Conservation (phyloP, 495 filamentous ascomycete species). For the Immersiella caudata region DNA sequence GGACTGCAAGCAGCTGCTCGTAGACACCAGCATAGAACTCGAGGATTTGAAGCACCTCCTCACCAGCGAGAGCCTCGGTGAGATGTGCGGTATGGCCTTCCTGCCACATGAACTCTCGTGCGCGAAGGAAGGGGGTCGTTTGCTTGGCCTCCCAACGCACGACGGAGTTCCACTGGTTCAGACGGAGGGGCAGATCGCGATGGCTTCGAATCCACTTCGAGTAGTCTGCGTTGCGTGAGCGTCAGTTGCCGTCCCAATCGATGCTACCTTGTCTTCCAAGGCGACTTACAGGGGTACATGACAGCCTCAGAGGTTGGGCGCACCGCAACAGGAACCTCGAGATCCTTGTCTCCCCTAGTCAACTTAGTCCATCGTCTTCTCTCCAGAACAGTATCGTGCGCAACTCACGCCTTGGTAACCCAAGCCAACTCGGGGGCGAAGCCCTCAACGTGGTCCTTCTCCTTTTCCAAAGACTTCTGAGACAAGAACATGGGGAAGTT, state of each 20-base stretch:
- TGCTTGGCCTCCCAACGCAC: constrained; percentile 99
- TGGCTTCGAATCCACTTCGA: constrained; percentile 94
- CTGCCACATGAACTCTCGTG: constrained; percentile 96
- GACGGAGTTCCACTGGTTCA: constrained; percentile 98
- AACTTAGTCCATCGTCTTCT: constrained; percentile 3
- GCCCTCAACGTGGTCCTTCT: constrained; percentile 96
- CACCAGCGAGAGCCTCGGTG: constrained; percentile 70
- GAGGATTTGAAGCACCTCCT: constrained; percentile 91
- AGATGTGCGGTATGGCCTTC: constrained; percentile 97
- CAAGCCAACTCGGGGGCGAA: constrained; percentile 98
- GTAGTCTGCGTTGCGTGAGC: constrained; percentile 56
- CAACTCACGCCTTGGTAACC: constrained; percentile 89
- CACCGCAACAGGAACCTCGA: constrained; percentile 94
- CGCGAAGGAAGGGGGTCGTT: constrained; percentile 89
- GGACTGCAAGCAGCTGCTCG: constrained; percentile 89
- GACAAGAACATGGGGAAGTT: constrained; percentile 96
- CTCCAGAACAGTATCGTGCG: neutral
- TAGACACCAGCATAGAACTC: constrained; percentile 90
- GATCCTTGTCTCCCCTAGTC: constrained; percentile 74
- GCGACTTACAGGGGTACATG: constrained; percentile 68
- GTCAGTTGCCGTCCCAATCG: neutral
- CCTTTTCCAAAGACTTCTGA: constrained; percentile 83
- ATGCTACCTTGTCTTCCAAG: neutral
- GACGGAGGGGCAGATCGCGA: constrained; percentile 85
- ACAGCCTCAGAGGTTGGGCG: constrained; percentile 93